A percentile compares a stretch with the other conserved stretches of the same genome.
phyloP scores from a whole-genome alignment of 352 stramenopile species.

The Peronospora destructor region DNA sequence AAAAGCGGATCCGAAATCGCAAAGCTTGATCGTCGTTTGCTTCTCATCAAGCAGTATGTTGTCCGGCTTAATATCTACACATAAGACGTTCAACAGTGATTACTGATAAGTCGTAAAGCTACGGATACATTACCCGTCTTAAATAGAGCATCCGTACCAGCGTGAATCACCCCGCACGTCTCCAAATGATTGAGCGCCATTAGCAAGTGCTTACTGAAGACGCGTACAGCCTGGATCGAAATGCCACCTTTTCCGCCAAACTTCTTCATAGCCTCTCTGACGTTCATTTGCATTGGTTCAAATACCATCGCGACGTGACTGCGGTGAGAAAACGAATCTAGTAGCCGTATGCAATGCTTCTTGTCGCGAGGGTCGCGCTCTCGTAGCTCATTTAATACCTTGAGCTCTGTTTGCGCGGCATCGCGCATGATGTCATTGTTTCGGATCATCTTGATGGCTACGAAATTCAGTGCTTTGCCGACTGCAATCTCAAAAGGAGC shows the following conservation, averaged over 20 bases:
- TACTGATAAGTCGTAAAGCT: not conserved
- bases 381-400: constrained; percentile 68
- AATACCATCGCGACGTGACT: constrained; percentile 96
- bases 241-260: constrained; percentile 82
- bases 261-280: constrained; percentile 89
- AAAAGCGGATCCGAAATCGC: constrained; percentile 97
- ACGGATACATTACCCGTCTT: not conserved
- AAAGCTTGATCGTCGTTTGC: constrained; percentile 93
- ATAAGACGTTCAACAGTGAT: constrained; percentile 6
- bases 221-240: constrained; percentile 75
- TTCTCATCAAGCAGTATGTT: constrained; percentile 96
- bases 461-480: constrained; percentile 21
- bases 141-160: constrained; percentile 37
- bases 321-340: constrained; percentile 87
- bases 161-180: constrained; percentile 87
- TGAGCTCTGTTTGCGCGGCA: constrained; percentile 84
- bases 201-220: constrained; percentile 78
- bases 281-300: constrained; percentile 96
- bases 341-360: constrained; percentile 81
- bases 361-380: constrained; percentile 66
- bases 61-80: constrained; percentile 94
- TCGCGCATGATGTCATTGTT: constrained; percentile 98
- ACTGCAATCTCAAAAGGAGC: constrained; percentile 26
- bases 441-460: constrained; percentile 88
- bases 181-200: constrained; percentile 75